phyloP scores from a whole-genome alignment of 2,329 filamentous ascomycete species.

The Cladosporium velox region DNA sequence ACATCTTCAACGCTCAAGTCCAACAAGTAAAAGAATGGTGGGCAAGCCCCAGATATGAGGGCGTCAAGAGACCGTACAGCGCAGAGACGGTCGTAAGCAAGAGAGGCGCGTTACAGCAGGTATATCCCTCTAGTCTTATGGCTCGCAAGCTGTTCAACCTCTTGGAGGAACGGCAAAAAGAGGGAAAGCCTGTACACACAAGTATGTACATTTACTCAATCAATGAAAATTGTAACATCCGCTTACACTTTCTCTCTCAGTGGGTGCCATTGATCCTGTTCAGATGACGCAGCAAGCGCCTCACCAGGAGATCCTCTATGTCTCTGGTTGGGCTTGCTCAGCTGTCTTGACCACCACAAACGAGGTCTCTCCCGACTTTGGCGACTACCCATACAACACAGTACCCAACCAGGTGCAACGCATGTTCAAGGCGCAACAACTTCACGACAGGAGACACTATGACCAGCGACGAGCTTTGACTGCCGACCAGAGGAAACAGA shows the following conservation, averaged over 20 bases:
- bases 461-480: conserved; percentile 78
- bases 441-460: conserved; percentile 97
- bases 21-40: conserved; percentile 89
- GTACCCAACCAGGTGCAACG: conserved; percentile 98
- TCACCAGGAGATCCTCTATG: conserved; percentile 92
- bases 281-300: conserved; percentile 99
- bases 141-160: conserved; percentile 92
- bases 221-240: not conserved
- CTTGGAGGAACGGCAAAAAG: conserved; percentile 73
- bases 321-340: conserved; percentile 97
- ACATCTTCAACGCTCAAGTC: conserved; percentile 79
- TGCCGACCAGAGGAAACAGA: conserved; percentile 68
- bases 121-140: conserved; percentile 91
- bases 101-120: conserved; percentile 81
- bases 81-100: conserved; percentile 92
- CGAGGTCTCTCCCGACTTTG: conserved; percentile 96
- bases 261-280: conserved; percentile 97
- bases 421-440: conserved; percentile 91
- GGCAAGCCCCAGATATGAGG: conserved; percentile 78
- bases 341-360: conserved; percentile 91
- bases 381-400: conserved; percentile 98
- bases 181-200: conserved; percentile 88
- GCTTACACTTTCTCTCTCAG: conserved; percentile 45
- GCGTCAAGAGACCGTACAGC: conserved; percentile 89
- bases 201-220: conserved; percentile 56